These are phyloP conservation scores for Neolentinus lepideus DNA, from an alignment of 1,284 basidiomycete species.

Conservation along the genomic window DNA sequence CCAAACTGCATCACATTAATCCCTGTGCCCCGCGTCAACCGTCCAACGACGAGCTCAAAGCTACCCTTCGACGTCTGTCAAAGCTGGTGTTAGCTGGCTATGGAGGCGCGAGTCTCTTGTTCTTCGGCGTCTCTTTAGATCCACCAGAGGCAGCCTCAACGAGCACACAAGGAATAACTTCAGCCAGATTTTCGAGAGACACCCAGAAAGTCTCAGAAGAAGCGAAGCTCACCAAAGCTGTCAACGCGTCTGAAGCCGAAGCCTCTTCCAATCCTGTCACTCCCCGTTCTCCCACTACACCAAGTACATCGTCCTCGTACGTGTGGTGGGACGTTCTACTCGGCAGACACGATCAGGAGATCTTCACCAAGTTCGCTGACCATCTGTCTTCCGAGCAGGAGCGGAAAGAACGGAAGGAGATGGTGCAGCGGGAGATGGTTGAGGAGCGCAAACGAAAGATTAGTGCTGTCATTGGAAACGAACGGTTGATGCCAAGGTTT, in stretches of 20 bases:
- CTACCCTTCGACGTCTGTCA: constrained; percentile 63
- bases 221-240: constrained; percentile 51
- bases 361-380: constrained; percentile 55
- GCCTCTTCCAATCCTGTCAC: constrained; percentile 18
- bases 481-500: constrained; percentile 69
- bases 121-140: constrained; percentile 61
- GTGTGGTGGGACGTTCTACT: constrained; percentile 78
- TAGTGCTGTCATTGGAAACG: constrained; percentile 49
- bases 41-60: constrained; percentile 49
- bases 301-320: constrained; percentile 27
- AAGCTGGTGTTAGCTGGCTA: constrained; percentile 77
- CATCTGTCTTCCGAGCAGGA: constrained; percentile 13
- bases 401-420: constrained; percentile 17
- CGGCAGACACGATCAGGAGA: constrained; percentile 72
- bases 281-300: constrained; percentile 5
- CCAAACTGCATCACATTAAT: constrained; percentile 10
- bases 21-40: constrained; percentile 18
- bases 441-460: constrained; percentile 19
- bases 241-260: constrained; percentile 64
- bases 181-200: constrained; percentile 12
- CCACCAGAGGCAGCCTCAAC: constrained; percentile 13
- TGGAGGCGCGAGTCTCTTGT: constrained; percentile 69
- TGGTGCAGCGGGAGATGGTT: constrained; percentile 30
- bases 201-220: constrained; percentile 36
- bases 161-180: constrained; percentile 19